phyloP scores from a whole-genome alignment of 2,329 filamentous ascomycete species.

The Claviceps purpurea region DNA sequence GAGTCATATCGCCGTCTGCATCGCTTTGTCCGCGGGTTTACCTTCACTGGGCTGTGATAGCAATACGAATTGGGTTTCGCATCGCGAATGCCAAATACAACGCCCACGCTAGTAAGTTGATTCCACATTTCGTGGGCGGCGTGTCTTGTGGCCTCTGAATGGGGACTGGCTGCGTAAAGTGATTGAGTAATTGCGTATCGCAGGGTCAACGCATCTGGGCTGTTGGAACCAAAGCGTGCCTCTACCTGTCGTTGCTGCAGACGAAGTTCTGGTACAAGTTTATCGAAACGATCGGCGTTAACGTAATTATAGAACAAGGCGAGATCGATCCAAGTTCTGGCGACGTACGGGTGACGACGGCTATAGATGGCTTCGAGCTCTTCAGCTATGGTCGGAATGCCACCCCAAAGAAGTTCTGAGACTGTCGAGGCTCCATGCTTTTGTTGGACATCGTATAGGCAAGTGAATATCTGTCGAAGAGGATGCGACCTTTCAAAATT shows the following conservation, averaged over 20 bases:
- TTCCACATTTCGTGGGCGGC: slow-evolving; percentile 25
- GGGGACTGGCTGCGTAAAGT: slow-evolving; percentile 21
- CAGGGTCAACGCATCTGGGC: slow-evolving; percentile 23
- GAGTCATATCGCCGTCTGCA: slow-evolving; percentile 28
- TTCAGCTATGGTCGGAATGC: slow-evolving; percentile 27
- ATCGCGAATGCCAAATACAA: slow-evolving; percentile 23
- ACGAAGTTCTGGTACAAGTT: slow-evolving; percentile 24
- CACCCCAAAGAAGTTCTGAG: slow-evolving; percentile 30
- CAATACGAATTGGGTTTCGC: slow-evolving; percentile 26
- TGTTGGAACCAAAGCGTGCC: slow-evolving; percentile 18
- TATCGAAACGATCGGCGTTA: slow-evolving; percentile 22
- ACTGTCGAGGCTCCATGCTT: slow-evolving; percentile 28
- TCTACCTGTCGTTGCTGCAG: slow-evolving; percentile 23
- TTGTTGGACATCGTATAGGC: slow-evolving; percentile 31
- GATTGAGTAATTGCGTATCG: slow-evolving; percentile 29
- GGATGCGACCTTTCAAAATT: slow-evolving; percentile 30
- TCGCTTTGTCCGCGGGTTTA: slow-evolving; percentile 30
- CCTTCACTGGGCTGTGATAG: slow-evolving; percentile 30
- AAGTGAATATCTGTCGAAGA: slow-evolving; percentile 28
- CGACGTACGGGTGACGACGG: slow-evolving; percentile 28
- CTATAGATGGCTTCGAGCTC: slow-evolving; percentile 32
- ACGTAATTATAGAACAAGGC: slow-evolving; percentile 26
- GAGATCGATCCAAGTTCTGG: slow-evolving; percentile 28
- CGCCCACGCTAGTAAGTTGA: slow-evolving; percentile 20
- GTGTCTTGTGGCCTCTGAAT: slow-evolving; percentile 21